Evolutionary conservation across 495 filamentous ascomycete species (phyloP), one percentile per base, ranked within the genome.

Genomic region (Aspergillus cristatus): DNA sequence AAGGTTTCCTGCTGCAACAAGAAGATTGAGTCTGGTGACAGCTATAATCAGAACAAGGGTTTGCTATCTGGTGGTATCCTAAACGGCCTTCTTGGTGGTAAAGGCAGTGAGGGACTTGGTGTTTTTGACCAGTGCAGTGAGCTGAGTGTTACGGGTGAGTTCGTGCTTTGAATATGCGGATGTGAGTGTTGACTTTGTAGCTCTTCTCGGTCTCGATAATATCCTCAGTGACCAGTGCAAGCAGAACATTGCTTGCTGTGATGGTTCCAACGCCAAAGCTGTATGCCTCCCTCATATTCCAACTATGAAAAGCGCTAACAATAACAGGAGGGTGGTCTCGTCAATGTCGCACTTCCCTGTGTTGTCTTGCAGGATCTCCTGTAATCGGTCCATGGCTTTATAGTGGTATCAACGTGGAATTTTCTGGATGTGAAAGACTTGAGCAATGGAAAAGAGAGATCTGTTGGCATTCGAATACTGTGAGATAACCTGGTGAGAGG

Each of bases 211-310:
- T 38, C 14, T 68, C 11, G 28, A 49, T 13, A 52, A 63, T 40
- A 40, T 67, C 17, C 43, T 68, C 22, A 42, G 62, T 35, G 53
- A 45, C 43, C 65, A 68, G 50, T 71, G 67, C 63, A 65, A 67
- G 53, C 63, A 67, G 51, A 60, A 57, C 41, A 54, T 62, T 55
- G 67, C 64, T 40, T 71, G 67, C 57, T 71, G 67, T 57, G 61
- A 71, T 54, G 55, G 55, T 40, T 49, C 45, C 36, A 43, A 45
- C 17, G 41, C 46, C 30, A 32, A 51, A 18, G 54, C 63, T 25
- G 54, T 60, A 52, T 29, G 54, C 48, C 6, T 37, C 6, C 6
- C 26, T n/a, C 8, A 24, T 24, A 4, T 1, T n/a, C 30, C 41
- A 34, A 40, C 31, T 13, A n/a, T n/a, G n/a, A n/a, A n/a, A 5